Evolutionary conservation across 2,329 filamentous ascomycete species (phyloP), one percentile per base, ranked within the genome.

Genomic region (Fonsecaea nubica): DNA sequence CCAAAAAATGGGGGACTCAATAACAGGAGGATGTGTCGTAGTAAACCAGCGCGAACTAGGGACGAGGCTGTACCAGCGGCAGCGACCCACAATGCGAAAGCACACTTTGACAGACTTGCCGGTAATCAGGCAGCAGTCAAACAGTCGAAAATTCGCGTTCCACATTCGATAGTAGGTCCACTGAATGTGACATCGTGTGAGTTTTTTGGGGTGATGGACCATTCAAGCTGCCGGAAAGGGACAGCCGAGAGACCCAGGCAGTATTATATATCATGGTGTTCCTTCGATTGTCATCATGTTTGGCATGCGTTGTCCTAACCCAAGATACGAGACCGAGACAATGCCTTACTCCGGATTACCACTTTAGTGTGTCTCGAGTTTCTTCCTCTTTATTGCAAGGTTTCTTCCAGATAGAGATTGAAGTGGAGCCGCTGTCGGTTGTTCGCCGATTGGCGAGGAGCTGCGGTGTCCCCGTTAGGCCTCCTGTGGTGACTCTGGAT

Each of bases 1-100:
- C 6, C 15, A 42, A 53, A 30, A 30, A 25, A 15, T 62, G 52
- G 36, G 36, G 59, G 3, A 45, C 32, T 55, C 59, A 25, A 33
- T 58, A 38, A 56, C 62, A 45, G 35, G 25, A 55, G 40, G 40
- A 57, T 65, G 63, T 56, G 62, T 62, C 63, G 62, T 54, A 40
- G 63, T 21, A 25, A 25, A 25, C 2, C 25, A 25, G 25, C 25
- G 25, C 3, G 25, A 25, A 25, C 25, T 25, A 25, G 25, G 55
- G 45, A 55, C 57, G 56, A 67, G 65, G 65, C 65, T 67, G 61
- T 38, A 25, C 25, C 25, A 25, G 25, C 52, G 52, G 59, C 35
- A 15, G n/a, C 48, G 35, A 25, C 56, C 59, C 59, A 52, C n/a
- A 18, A 40, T 56, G 36, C 59, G 59, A 30, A 13, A n/a, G 18